Evolutionary conservation across 768 basidiomycete genomes (phyloP), one percentile per base, ranked within the genome.

Genomic region (Naganishia vaughanmartiniae): DNA sequence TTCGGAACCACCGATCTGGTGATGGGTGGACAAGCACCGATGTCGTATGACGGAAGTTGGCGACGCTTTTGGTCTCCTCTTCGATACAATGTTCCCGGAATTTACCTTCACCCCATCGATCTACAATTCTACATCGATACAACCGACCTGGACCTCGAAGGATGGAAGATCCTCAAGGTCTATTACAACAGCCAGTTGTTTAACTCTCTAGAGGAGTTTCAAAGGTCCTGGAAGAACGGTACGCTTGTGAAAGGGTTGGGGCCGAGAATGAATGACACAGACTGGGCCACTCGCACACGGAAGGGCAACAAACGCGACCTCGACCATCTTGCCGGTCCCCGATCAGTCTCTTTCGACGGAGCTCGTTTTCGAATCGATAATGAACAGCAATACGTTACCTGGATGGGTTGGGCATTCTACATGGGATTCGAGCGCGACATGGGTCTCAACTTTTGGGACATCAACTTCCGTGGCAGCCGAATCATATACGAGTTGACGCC

Each of bases 381-480:
- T 28, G 82, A 83, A 45, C 79, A 81, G 54, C 83, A 86, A 72
- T 88, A 85, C 72, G 78, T 89, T n/a, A 86, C 83, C 54, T 89
- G 88, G 88, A 86, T 89, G 86, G 87, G 87, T 2, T 88, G 87
- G 87, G 82, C 83, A 0, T 67, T 88, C 78, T 88, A 85, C 72
- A 81, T 88, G 34, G 85, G 86, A 60, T 89, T 88, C 75, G 86
- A 87, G 67, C 78, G 87, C 33, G 88, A 89, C 74, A 88, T 89
- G 87, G 88, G 74, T 17, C 39, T 75, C 34, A 66, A 71, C 26
- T 65, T 76, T 36, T 74, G 73, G 70, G 70, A 74, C 48, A 77
- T 78, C 57, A 81, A 84, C 4, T 87, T 89, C 81, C 80, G 82
- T 46, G 84, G 83, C 15, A 87, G 87, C 75, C 78, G 88, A 42